Percentiles rank a stretch among this genome's conserved stretches.
Conservation (phyloP, 345 rosid genomes). For the Iberis pinnata region DNA sequence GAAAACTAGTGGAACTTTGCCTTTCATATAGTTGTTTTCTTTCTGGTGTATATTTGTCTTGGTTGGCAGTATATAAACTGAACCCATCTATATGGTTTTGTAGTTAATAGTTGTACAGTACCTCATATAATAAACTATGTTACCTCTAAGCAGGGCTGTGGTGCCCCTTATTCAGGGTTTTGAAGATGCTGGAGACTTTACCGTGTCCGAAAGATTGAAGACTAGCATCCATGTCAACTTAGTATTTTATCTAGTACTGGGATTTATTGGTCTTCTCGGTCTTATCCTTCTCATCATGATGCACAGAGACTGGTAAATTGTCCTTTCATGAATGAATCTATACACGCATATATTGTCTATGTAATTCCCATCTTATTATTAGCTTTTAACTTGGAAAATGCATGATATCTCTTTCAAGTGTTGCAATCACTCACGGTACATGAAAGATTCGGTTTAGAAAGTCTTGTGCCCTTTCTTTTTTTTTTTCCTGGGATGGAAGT, state of each 20-base stretch:
- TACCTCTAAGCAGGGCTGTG: constrained; percentile 91
- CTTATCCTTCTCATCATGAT: constrained; percentile 82
- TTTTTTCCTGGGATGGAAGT: neutral
- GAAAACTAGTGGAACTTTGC: no score
- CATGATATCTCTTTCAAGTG: no score
- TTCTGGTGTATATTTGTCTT: constrained; percentile 97
- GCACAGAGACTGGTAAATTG: constrained; percentile 44
- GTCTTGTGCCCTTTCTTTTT: neutral
- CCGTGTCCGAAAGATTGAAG: constrained; percentile 75
- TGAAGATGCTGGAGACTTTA: constrained; percentile 99
- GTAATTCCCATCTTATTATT: no score
- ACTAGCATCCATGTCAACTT: constrained; percentile 90
- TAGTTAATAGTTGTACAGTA: no score
- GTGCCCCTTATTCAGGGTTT: constrained; percentile 99
- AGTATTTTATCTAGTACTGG: constrained; percentile 82
- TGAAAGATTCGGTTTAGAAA: neutral
- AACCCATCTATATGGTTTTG: no score
- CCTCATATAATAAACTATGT: constrained; percentile 42
- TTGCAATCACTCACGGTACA: neutral
- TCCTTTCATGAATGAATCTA: constrained; percentile 5
- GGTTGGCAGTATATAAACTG: no score
- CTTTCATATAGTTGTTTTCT: no score
- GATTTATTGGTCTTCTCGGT: constrained; percentile 80
- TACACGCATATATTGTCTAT: constrained; percentile 1
- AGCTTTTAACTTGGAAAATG: no score